phyloP scores from a whole-genome alignment of 805 yeast species.

The Wickerhamiella domercqiae region DNA sequence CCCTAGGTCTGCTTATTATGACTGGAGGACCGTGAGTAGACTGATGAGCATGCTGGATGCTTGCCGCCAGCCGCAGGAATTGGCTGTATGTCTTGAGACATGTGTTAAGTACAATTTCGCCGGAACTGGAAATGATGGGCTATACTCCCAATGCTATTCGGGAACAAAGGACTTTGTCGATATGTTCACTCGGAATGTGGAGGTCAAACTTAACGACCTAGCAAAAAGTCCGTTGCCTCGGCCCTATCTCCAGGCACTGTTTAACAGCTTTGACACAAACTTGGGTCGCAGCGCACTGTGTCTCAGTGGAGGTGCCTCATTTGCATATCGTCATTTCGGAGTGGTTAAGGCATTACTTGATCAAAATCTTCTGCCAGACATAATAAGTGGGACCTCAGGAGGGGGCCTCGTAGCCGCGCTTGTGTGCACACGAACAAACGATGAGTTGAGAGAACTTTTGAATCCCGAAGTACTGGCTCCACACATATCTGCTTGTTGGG shows the following conservation, averaged over 20 bases:
- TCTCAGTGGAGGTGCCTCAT: slow-evolving; percentile 67
- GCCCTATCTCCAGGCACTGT: slow-evolving; percentile 30
- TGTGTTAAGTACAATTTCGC: slow-evolving; percentile 63
- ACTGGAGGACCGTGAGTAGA: slow-evolving; percentile 41
- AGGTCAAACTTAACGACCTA: slow-evolving; percentile 32
- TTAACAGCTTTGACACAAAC: slow-evolving; percentile 43
- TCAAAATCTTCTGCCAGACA: slow-evolving; percentile 47
- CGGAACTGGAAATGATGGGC: slow-evolving; percentile 55
- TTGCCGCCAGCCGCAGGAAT: slow-evolving; percentile 26
- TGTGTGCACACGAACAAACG: slow-evolving; percentile 52
- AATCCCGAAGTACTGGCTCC: slow-evolving; percentile 42
- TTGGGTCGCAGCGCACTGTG: slow-evolving; percentile 61
- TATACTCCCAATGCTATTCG: slow-evolving; percentile 59
- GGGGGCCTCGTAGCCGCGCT: slow-evolving; percentile 68
- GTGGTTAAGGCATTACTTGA: slow-evolving; percentile 57
- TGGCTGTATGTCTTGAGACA: slow-evolving; percentile 43
- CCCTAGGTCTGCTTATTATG: slow-evolving; percentile 51
- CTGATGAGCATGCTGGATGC: slow-evolving; percentile 34
- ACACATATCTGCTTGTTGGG: slow-evolving; percentile 56
- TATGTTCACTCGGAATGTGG: slow-evolving; percentile 39
- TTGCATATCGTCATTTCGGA: slow-evolving; percentile 66
- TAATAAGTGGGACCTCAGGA: slow-evolving; percentile 66
- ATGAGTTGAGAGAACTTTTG: slow-evolving; percentile 41
- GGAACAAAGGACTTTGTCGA: slow-evolving; percentile 55
- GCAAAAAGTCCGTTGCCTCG: slow-evolving; percentile 26